phyloP scores from a whole-genome alignment of 2,329 filamentous ascomycete genomes.

The Epichloe coenophiala region DNA sequence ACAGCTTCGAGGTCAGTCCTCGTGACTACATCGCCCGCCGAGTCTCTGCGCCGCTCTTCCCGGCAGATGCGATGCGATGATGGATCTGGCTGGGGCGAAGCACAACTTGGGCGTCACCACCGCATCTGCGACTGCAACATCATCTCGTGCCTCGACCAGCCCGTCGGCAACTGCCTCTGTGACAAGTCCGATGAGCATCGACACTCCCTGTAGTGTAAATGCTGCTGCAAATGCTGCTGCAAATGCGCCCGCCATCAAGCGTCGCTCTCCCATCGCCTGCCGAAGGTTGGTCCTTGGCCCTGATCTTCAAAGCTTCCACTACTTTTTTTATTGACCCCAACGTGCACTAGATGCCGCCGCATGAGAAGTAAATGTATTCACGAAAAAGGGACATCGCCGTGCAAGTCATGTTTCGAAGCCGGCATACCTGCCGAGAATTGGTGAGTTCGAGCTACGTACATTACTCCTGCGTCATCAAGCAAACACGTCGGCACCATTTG shows the following conservation, averaged over 20 bases:
- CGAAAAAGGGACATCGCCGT: constrained; percentile 32
- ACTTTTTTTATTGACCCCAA: too few species aligned
- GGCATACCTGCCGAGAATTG: constrained; percentile 35
- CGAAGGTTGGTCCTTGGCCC: constrained; percentile 26
- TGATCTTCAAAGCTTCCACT: too few species aligned
- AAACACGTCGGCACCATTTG: too few species aligned
- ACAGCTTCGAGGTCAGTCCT: neutral
- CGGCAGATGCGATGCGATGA: neutral
- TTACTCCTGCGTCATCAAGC: neutral
- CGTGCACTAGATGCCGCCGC: constrained; percentile 32
- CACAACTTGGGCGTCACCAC: neutral
- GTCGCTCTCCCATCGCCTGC: constrained; percentile 38
- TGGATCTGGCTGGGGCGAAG: constrained; percentile 5
- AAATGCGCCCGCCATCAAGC: constrained; percentile 24
- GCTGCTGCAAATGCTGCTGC: constrained; percentile 1
- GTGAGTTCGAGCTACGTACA: constrained; percentile 20
- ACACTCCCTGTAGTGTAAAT: neutral
- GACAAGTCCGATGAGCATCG: constrained; percentile 1
- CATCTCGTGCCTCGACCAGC: constrained; percentile 2
- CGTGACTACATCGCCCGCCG: neutral
- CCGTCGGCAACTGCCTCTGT: neutral
- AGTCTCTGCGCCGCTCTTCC: neutral
- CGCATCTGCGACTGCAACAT: neutral
- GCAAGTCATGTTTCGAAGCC: constrained; percentile 36
- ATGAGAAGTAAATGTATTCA: constrained; percentile 44